Evolutionary conservation across 306 rosid genomes (phyloP).

Genomic region (Trifolium pratense): DNA sequence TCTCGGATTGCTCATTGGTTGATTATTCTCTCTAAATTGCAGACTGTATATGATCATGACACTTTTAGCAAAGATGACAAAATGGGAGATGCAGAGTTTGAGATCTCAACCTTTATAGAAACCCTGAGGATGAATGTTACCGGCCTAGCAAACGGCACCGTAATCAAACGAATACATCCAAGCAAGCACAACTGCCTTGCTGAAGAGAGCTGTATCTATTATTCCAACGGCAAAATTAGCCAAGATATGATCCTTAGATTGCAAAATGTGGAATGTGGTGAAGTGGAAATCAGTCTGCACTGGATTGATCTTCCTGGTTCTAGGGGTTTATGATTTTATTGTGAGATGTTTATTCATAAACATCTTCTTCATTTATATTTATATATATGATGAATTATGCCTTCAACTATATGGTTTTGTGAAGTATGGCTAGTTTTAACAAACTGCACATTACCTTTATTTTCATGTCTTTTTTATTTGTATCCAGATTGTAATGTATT

Average conservation of each 20-base stretch:
- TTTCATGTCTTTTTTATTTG: slow-evolving; percentile 20
- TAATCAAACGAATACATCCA: slow-evolving; percentile 65
- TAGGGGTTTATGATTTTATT: slow-evolving; percentile 53
- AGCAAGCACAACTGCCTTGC: slow-evolving; percentile 66
- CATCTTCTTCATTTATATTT: slow-evolving; percentile 10
- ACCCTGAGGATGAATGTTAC: slow-evolving; percentile 65
- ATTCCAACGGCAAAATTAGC: slow-evolving; percentile 55
- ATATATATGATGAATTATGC: slow-evolving; percentile 16
- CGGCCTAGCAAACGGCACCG: slow-evolving; percentile 65
- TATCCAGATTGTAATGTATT: slow-evolving; percentile 20
- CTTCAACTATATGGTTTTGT: slow-evolving; percentile 15
- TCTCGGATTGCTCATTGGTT: not conserved
- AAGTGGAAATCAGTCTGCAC: slow-evolving; percentile 77
- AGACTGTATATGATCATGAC: slow-evolving; percentile 94
- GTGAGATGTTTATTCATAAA: slow-evolving; percentile 2
- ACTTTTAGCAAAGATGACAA: slow-evolving; percentile 90
- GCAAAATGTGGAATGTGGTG: slow-evolving; percentile 88
- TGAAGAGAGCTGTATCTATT: slow-evolving; percentile 75
- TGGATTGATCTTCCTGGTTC: slow-evolving; percentile 94
- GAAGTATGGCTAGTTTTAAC: slow-evolving; percentile 25
- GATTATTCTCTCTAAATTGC: slow-evolving; percentile 36
- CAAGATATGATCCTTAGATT: slow-evolving; percentile 88
- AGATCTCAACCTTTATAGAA: slow-evolving; percentile 58
- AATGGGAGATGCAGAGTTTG: slow-evolving; percentile 90
- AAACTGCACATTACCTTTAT: slow-evolving; percentile 30